phyloP scores from a whole-genome alignment of 768 basidiomycete genomes.

The Termitomyces sp. region DNA sequence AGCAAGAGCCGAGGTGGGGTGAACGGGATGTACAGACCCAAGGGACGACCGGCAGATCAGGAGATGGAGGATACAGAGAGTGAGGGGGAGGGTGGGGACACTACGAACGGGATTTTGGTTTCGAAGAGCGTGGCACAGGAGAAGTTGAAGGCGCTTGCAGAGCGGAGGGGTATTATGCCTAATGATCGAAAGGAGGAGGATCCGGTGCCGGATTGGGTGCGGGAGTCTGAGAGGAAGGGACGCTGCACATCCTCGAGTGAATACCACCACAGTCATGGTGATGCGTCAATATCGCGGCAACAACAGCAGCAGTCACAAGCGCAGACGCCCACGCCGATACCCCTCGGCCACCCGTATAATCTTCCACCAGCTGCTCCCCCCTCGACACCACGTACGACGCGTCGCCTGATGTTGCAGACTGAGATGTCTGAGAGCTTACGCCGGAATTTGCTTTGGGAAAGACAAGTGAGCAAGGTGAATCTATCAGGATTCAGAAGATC shows the following conservation, averaged over 20 bases:
- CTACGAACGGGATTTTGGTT: slow-evolving; percentile 38
- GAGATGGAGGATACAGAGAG: slow-evolving; percentile 67
- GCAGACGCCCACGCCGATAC: slow-evolving; percentile 45
- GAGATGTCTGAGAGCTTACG: slow-evolving; percentile 85
- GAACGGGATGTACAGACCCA: slow-evolving; percentile 51
- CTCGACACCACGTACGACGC: slow-evolving; percentile 82
- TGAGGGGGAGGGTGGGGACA: slow-evolving; percentile 38
- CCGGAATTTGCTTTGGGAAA: slow-evolving; percentile 77
- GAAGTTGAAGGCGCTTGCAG: slow-evolving; percentile 55
- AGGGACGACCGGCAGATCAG: slow-evolving; percentile 58
- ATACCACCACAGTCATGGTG: background rate
- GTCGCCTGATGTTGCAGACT: slow-evolving; percentile 77
- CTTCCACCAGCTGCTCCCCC: slow-evolving; percentile 63
- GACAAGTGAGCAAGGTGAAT: slow-evolving; percentile 58
- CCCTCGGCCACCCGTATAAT: slow-evolving; percentile 67
- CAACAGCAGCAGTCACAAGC: slow-evolving; percentile 9
- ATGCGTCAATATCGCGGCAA: background rate
- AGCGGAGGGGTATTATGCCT: slow-evolving; percentile 36
- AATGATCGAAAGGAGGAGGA: slow-evolving; percentile 15
- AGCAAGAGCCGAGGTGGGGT: background rate
- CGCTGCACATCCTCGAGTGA: background rate
- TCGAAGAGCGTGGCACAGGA: slow-evolving; percentile 70
- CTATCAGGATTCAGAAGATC: slow-evolving; percentile 32
- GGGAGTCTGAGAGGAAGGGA: slow-evolving; percentile 2
- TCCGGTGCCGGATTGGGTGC: slow-evolving; percentile 22